Evolutionary conservation across 257 asterid species (phyloP), one percentile per base, ranked within the genome.

Genomic region (Anisodus tanguticus): DNA sequence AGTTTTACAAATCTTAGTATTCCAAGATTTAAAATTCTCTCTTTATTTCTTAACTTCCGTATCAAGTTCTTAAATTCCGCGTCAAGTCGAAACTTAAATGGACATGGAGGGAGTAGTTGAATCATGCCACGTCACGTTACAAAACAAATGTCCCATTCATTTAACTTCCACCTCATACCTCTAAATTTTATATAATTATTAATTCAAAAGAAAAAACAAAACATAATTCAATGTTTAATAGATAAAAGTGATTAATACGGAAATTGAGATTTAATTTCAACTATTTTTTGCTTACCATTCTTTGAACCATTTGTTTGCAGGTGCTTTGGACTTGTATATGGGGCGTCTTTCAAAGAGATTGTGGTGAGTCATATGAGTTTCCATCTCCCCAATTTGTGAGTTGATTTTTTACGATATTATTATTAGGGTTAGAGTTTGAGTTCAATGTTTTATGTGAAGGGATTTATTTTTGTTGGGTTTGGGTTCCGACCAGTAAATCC

Each of bases 291-390:
- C 82, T 79, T 92, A 96, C 99, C 99, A 96, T 90, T 96, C 95
- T 83, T 91, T 96, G 84, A 89, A 64, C 99, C 99, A 96, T 86
- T 90, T 94, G 83, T 88, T 93, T 13, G 98, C 85, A 41, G 97
- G 94, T 84, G 90, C 85, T 82, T 84, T 92, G 70, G 99, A 94
- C 89, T 89, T 93, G 82, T 89, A 72, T 39, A 92, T 87, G 57
- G 94, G 92, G 66, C 97, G 97, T 84, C 99, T 88, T 81, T 96
- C 99, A 68, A 86, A 94, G 83, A 90, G 83, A 83, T 85, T 82
- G 82, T 85, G 93, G 82, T 31, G 64, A 43, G 79, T 47, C 88
- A 88, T 74, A 81, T 93, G 97, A 83, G 89, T 80, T 86, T 96
- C 99, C 99, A 96, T 94, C 71, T 83, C 60, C 66, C 41, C 80